Evolutionary conservation across 2,329 filamentous ascomycete genomes (phyloP).

Genomic region (Penicillium glabrum): DNA sequence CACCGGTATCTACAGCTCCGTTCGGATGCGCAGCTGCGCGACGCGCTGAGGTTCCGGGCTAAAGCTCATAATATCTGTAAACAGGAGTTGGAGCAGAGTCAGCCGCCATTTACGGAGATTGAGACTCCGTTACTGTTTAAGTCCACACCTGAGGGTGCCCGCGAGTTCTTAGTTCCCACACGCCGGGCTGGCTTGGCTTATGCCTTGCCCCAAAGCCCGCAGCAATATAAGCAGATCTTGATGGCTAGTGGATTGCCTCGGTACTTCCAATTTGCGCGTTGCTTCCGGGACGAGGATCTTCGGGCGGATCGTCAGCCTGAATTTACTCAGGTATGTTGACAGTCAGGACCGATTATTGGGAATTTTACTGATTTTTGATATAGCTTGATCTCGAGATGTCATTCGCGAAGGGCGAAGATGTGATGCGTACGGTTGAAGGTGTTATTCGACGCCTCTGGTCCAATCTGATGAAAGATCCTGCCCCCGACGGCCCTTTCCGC

Average conservation of each 20-base stretch:
- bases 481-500: slow-evolving; percentile 51
- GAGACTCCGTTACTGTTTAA: slow-evolving; percentile 97
- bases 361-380: not conserved
- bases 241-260: slow-evolving; percentile 83
- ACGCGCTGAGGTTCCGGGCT: slow-evolving; percentile 70
- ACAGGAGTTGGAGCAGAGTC: slow-evolving; percentile 52
- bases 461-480: slow-evolving; percentile 46
- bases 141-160: slow-evolving; percentile 90
- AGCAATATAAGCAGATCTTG: slow-evolving; percentile 97
- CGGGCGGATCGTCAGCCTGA: slow-evolving; percentile 92
- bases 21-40: slow-evolving; percentile 65
- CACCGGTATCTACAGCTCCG: slow-evolving; percentile 83
- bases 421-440: slow-evolving; percentile 60
- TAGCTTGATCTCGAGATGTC: slow-evolving; percentile 92
- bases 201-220: slow-evolving; percentile 90
- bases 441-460: slow-evolving; percentile 59
- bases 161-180: slow-evolving; percentile 92
- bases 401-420: slow-evolving; percentile 70
- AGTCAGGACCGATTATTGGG: not conserved
- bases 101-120: slow-evolving; percentile 66
- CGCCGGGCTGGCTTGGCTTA: slow-evolving; percentile 75
- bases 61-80: slow-evolving; percentile 57
- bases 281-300: slow-evolving; percentile 93
- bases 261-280: slow-evolving; percentile 92
- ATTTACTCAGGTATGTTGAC: slow-evolving; percentile 73